Evolutionary conservation across 2,329 filamentous ascomycete genomes (phyloP), one percentile per base, ranked within the genome.

Genomic region (Tolypocladium endophyticum): DNA sequence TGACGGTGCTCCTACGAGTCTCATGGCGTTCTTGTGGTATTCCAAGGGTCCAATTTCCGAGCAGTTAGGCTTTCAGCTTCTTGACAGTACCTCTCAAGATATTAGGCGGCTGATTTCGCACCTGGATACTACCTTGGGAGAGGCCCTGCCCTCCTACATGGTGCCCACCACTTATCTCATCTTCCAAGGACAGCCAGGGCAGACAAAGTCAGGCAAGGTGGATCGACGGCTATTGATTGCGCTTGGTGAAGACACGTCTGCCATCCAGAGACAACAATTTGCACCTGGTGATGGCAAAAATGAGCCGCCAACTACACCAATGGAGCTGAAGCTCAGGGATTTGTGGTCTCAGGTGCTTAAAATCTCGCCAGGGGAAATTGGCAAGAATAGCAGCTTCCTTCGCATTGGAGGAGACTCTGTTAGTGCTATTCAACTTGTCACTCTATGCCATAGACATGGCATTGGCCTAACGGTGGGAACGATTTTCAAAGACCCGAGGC

Each of bases 401-500:
- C 41, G 41, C 20, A 43, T 43, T 8, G 41, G 41, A 23, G 41
- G 41, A 23, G 41, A 23, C 9, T 23, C 41, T 11, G 41, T 43
- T 23, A 43, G 41, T 43, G 41, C 41, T 11, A 43, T 43, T 43
- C 18, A 43, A 43, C 41, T 43, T 23, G 41, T 43, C 2, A 43
- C 41, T 23, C 20, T 43, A 7, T 12, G 43, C 4, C 53, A 36
- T 38, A 18, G 35, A 2, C 30, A 55, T 25, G 4, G 35, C 30
- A 55, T 55, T 25, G 35, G 30, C 18, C 45, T 52, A 14, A 55
- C 72, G n/a, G 72, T 70, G 1, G 61, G 36, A 5, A 30, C 25
- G 5, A 35, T 56, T 4, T 36, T 56, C 11, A 47, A 53, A 41
- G 16, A 56, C 57, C 14, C 60, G 43, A 16, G 45, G 36, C 23